These are phyloP conservation scores for Warburgia ugandensis DNA, from an alignment of 164 flowering plant genomes.

Conservation along the genomic window DNA sequence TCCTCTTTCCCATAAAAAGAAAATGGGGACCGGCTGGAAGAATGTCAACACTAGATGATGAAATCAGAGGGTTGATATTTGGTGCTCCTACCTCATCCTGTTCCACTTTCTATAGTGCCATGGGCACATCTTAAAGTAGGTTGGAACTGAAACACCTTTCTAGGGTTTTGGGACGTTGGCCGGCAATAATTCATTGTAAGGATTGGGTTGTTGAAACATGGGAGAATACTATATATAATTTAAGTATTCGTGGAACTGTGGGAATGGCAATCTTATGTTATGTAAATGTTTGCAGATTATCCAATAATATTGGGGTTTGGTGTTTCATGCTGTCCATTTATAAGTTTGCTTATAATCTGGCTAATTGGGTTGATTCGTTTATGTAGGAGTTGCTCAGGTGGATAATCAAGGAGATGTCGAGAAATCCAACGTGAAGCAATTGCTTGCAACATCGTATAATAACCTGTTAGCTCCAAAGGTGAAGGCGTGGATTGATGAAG, in stretches of 20 bases:
- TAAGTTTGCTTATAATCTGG: no score
- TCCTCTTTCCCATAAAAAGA: no score
- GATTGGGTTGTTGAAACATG: neutral
- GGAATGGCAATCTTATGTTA: no score
- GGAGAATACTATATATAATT: no score
- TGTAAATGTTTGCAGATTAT: no score
- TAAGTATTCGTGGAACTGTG: no score
- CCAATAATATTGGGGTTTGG: neutral
- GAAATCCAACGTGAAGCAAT: slow-evolving; percentile 52
- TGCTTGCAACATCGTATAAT: slow-evolving; percentile 52
- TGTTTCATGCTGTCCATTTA: neutral
- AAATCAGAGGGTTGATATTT: no score
- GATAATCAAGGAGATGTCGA: slow-evolving; percentile 47
- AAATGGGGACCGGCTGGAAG: no score
- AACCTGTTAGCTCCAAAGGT: slow-evolving; percentile 58
- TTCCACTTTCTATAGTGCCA: no score
- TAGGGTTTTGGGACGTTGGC: neutral
- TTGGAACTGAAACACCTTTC: neutral
- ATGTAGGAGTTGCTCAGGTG: slow-evolving; percentile 48
- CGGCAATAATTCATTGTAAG: neutral
- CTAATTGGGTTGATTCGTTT: neutral
- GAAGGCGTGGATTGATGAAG: slow-evolving; percentile 43
- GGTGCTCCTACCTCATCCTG: no score
- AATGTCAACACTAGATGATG: no score
- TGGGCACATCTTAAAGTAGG: no score